Base-by-base conservation (phyloP, 331 rosid species). In the Quercus lobata region DNA sequence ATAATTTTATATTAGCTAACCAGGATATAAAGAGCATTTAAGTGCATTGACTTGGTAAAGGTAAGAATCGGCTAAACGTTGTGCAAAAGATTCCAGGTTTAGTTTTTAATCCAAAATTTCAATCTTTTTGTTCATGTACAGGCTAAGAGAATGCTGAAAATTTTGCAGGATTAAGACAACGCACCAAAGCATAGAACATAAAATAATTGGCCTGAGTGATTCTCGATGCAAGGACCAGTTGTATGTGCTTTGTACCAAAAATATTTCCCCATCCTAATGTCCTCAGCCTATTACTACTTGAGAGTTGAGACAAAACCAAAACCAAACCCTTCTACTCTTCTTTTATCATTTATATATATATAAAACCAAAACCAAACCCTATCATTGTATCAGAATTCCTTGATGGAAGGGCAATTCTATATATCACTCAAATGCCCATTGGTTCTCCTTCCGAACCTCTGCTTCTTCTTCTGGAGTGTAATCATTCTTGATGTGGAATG, bases 91-190 rank as follows among this genome's bases (percentile, higher is more conserved):
- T 37, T 37, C 44, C 44, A 12, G 4, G 5, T 9, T 46, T 46
- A 11, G 11, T 37, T 2, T 37, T 37, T 37, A 37, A 7, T 37
- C 44, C 44, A 37, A 37, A 37, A 37, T 37, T 37, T 37, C 44
- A 37, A 7, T 37, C 44, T 37, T 37, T 37, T 37, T 37, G 44
- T 83, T 73, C 25, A 72, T 81, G 25, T 86, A 15, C 81, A 95
- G 99, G 99, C 98, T 22, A 93, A 88, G 84, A 88, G 61, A 81
- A 84, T 89, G 94, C 91, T 95, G 66, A 93, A 87, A 93, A 93
- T 89, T 2, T 83, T 84, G 91, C 81, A 90, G 93, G 87, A 85
- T 95, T 73, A 89, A 60, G 41, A 77, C 98, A 24, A 27, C 78
- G 34, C 97, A 91, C 78, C 83, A 87, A 32, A 86, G 86, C 77